Evolutionary conservation across 2,329 filamentous ascomycete species (phyloP).

Genomic region (Sporothrix luriei): DNA sequence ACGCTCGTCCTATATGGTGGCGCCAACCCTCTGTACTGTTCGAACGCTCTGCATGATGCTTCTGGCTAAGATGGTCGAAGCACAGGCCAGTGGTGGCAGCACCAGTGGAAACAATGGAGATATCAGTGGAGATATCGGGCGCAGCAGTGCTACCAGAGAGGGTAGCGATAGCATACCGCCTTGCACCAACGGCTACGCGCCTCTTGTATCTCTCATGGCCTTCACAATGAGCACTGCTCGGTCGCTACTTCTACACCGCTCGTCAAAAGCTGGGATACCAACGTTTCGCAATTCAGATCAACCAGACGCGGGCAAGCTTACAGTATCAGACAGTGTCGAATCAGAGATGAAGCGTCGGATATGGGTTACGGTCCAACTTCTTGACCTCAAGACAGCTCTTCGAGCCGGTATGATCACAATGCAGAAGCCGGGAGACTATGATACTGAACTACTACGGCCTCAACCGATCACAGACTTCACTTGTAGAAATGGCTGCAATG

Average conservation of each 20-base stretch:
- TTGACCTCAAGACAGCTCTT: conserved; percentile 40
- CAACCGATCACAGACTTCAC: not conserved
- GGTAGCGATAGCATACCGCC: not conserved
- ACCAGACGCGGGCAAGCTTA: not conserved
- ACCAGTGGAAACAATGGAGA: not conserved
- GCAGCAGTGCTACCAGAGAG: not conserved
- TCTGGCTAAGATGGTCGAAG: conserved; percentile 37
- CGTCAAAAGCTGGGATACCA: not conserved
- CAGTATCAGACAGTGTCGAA: conserved; percentile 28
- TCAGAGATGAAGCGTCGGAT: conserved; percentile 37
- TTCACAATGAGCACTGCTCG: conserved; percentile 36
- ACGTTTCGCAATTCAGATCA: not conserved
- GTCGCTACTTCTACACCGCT: conserved; percentile 38
- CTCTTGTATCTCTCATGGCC: conserved; percentile 38
- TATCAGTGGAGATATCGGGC: not conserved
- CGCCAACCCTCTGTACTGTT: conserved; percentile 37
- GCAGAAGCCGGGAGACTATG: conserved; percentile 33
- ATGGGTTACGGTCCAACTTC: conserved; percentile 39
- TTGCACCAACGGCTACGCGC: conserved; percentile 17
- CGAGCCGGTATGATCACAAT: conserved; percentile 37
- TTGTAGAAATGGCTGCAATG: not conserved
- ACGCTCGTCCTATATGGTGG: conserved; percentile 35
- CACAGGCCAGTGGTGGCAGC: conserved; percentile 35
- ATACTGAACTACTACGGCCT: conserved; percentile 36
- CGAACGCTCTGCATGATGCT: conserved; percentile 39